Conservation (phyloP, 331 rosid species). For the Pyracantha coccinea region DNA sequence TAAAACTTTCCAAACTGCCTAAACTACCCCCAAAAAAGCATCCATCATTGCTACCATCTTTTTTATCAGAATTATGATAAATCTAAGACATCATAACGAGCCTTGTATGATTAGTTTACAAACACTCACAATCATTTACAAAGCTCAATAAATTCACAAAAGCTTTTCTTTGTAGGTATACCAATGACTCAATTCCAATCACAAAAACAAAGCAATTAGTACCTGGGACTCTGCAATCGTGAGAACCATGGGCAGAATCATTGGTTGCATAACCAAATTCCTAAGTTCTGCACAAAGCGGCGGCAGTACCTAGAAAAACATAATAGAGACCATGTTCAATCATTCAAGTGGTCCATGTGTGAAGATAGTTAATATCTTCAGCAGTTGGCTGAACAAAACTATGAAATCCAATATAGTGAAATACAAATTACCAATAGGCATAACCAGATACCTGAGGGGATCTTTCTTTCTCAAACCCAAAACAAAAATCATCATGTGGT, state of each 20-base stretch:
- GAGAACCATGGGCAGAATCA: slow-evolving; percentile 98
- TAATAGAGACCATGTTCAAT: slow-evolving; percentile 1
- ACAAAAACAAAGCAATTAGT: slow-evolving; percentile 12
- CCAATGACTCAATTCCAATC: neutral
- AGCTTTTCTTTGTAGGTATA: neutral
- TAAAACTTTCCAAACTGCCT: neutral
- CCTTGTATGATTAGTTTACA: neutral
- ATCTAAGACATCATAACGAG: neutral
- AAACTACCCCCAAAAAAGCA: neutral
- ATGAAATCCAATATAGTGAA: neutral
- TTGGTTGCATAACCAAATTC: slow-evolving; percentile 94
- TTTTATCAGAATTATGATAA: neutral
- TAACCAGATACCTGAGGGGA: neutral
- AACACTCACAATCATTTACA: neutral
- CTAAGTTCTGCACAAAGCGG: slow-evolving; percentile 99
- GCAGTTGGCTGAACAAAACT: neutral
- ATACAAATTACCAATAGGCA: neutral
- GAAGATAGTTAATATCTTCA: neutral
- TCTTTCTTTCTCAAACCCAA: neutral
- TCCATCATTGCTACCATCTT: neutral
- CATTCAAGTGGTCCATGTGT: no score
- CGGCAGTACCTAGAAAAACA: slow-evolving; percentile 75
- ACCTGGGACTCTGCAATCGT: slow-evolving; percentile 99
- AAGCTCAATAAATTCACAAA: no score
- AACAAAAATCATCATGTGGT: neutral